These are phyloP conservation scores for Wallemia hederae DNA, from an alignment of 1,284 basidiomycete genomes.

Conservation along the genomic window DNA sequence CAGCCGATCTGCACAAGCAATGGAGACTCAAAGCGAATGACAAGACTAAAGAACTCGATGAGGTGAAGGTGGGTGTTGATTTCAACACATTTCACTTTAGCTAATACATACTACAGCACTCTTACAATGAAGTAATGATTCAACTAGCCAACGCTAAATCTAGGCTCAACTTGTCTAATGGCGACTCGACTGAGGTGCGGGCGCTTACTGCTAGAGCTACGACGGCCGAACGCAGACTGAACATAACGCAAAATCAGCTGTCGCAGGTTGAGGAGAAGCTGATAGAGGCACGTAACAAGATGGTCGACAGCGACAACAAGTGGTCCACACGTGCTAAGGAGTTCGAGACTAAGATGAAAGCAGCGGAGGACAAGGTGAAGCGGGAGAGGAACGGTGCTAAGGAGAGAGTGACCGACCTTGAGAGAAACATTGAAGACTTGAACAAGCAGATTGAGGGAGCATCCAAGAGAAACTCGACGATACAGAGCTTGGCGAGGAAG, in stretches of 20 bases:
- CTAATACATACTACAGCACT: background rate
- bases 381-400: conserved; percentile 80
- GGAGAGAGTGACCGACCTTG: conserved; percentile 29
- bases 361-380: conserved; percentile 79
- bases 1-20: conserved; percentile 48
- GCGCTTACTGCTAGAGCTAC: conserved; percentile 43
- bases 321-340: conserved; percentile 82
- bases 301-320: conserved; percentile 37
- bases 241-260: conserved; percentile 41
- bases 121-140: conserved; percentile 3
- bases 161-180: conserved; percentile 19
- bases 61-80: conserved; percentile 29
- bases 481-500: background rate
- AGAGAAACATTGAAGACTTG: conserved; percentile 6
- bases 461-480: background rate
- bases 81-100: background rate
- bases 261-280: conserved; percentile 53
- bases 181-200: conserved; percentile 25
- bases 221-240: conserved; percentile 28
- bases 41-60: conserved; percentile 71
- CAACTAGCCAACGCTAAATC: conserved; percentile 17
- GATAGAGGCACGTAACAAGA: conserved; percentile 36
- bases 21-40: conserved; percentile 56
- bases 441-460: background rate
- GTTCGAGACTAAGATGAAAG: conserved; percentile 51